Conservation (phyloP, 192 early-diverging fungal genomes). For the Podila verticillata region DNA sequence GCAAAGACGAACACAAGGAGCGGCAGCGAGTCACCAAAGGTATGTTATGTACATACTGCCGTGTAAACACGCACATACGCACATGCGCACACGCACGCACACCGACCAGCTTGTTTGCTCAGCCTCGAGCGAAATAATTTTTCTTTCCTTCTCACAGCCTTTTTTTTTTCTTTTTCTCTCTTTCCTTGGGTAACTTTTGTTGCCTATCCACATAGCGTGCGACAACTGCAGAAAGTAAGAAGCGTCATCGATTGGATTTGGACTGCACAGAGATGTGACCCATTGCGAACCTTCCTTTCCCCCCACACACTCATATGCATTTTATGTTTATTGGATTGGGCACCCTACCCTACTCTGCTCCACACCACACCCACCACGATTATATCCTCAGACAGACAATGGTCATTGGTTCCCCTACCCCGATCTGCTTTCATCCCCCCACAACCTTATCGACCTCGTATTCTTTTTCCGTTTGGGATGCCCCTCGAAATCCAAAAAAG, state of each 20-base stretch:
- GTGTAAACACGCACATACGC: not conserved
- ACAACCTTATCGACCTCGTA: too few species aligned
- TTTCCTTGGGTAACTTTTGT: not conserved
- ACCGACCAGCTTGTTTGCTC: too few species aligned
- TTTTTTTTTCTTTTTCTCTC: not conserved
- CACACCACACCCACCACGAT: too few species aligned
- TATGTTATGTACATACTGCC: conserved; percentile 15
- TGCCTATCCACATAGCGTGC: conserved; percentile 20
- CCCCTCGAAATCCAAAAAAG: too few species aligned
- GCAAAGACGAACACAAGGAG: conserved; percentile 48
- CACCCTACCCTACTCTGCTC: not conserved
- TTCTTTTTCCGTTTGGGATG: too few species aligned
- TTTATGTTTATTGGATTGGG: not conserved
- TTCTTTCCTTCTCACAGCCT: too few species aligned
- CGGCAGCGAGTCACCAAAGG: conserved; percentile 52
- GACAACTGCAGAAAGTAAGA: conserved; percentile 54
- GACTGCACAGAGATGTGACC: not conserved
- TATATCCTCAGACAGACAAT: too few species aligned
- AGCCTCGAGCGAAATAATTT: too few species aligned
- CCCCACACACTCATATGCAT: not conserved
- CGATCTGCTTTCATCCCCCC: too few species aligned
- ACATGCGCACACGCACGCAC: not conserved
- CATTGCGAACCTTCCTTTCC: too few species aligned
- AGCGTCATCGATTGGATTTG: not conserved
- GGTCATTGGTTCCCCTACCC: too few species aligned